Conservation (phyloP, 2,329 filamentous ascomycete genomes). For the Penicillium capsulatum region DNA sequence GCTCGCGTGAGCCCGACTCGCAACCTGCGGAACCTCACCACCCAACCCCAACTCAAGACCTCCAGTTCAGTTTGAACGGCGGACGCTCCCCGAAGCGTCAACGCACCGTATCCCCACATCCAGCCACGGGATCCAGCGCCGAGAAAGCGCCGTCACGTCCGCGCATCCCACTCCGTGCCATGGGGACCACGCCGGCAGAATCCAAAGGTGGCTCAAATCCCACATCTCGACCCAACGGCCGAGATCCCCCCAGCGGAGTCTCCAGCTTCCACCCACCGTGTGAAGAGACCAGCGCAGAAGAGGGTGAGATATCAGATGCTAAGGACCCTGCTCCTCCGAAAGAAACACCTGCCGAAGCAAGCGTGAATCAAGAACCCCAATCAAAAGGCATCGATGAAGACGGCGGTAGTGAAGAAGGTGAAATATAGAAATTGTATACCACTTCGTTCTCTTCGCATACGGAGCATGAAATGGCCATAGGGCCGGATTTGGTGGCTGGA, state of each 20-base stretch:
- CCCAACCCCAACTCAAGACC: slow-evolving; percentile 3
- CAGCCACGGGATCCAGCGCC: slow-evolving; percentile 1
- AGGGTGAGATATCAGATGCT: slow-evolving; percentile 18
- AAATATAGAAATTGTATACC: slow-evolving; percentile 34
- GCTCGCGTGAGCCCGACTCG: slow-evolving; percentile 37
- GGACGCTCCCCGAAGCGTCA: slow-evolving; percentile 38
- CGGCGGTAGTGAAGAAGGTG: slow-evolving; percentile 43
- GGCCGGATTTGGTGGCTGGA: background rate
- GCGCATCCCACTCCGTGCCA: slow-evolving; percentile 18
- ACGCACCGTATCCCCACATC: slow-evolving; percentile 26
- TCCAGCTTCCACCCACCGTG: background rate
- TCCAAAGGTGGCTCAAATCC: background rate
- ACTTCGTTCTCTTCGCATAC: too few relatives aligned
- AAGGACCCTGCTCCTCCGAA: slow-evolving; percentile 12
- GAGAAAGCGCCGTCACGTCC: slow-evolving; percentile 11
- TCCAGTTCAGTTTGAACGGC: slow-evolving; percentile 17
- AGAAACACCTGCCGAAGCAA: slow-evolving; percentile 4
- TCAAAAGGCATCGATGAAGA: slow-evolving; percentile 26
- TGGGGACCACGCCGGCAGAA: slow-evolving; percentile 6
- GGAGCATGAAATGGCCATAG: too few relatives aligned
- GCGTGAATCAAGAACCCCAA: background rate
- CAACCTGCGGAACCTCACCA: slow-evolving; percentile 10
- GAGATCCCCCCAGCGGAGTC: background rate
- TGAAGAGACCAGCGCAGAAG: slow-evolving; percentile 17
- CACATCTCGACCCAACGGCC: background rate